These are phyloP conservation scores for Themeda triandra DNA, from an alignment of 176 grass and related monocot species.

Conservation along the genomic window DNA sequence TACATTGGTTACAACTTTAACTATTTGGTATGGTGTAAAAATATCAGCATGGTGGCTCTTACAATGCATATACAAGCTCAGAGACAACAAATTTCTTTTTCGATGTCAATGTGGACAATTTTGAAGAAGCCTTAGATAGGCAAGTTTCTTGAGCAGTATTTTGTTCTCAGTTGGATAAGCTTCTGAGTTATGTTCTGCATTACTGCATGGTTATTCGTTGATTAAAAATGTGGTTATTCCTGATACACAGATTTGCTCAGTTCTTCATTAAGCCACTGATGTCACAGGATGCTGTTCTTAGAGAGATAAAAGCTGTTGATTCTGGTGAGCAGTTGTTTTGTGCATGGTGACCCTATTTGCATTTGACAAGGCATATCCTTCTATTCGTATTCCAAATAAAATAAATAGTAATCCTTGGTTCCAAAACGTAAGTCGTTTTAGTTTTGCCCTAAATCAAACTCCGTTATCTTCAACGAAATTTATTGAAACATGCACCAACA, in stretches of 20 bases:
- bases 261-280: constrained; percentile 95
- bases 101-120: constrained; percentile 83
- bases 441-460: neutral
- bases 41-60: constrained; percentile 86
- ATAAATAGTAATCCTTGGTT: neutral
- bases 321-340: constrained; percentile 62
- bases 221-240: constrained; percentile 30
- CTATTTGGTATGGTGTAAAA: constrained; percentile 17
- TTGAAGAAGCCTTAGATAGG: constrained; percentile 91
- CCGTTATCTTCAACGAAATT: neutral
- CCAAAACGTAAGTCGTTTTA: neutral
- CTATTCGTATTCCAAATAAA: neutral
- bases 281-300: constrained; percentile 88
- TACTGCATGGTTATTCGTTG: constrained; percentile 56
- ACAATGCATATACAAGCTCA: constrained; percentile 65
- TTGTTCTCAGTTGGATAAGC: constrained; percentile 13
- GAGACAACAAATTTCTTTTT: constrained; percentile 88
- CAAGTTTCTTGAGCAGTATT: constrained; percentile 29
- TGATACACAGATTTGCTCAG: constrained; percentile 78
- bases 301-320: constrained; percentile 98
- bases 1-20: constrained; percentile 20
- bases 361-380: constrained; percentile 15
- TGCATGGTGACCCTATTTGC: constrained; percentile 26
- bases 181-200: constrained; percentile 23
- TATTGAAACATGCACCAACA: neutral